Conservation (phyloP, 805 yeast species). For the Kodamaea laetipori region DNA sequence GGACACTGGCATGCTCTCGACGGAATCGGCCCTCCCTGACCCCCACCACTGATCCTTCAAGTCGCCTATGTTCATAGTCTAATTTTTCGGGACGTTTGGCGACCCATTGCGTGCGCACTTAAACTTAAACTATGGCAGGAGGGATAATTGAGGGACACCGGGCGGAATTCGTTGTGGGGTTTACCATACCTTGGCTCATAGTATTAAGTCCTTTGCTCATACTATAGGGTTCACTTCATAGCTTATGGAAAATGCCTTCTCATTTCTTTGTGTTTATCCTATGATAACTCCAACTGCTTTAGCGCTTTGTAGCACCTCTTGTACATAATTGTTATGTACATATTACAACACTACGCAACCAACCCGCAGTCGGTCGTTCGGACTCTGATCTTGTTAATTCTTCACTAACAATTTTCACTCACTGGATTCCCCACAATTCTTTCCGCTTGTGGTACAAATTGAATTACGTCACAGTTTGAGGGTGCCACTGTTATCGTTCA, state of each 20-base stretch:
- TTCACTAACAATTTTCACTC: not conserved
- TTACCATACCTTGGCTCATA: too few species aligned
- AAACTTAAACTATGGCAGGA: not conserved
- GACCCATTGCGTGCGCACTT: slow-evolving; percentile 1
- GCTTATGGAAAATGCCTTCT: too few species aligned
- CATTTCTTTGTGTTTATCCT: too few species aligned
- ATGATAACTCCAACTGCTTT: too few species aligned
- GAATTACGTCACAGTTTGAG: not conserved
- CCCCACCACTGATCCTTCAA: slow-evolving; percentile 1
- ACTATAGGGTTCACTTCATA: too few species aligned
- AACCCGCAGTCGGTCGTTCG: too few species aligned
- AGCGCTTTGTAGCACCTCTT: too few species aligned
- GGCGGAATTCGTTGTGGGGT: not conserved
- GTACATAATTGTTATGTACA: too few species aligned
- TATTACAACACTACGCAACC: too few species aligned
- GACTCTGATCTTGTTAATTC: not conserved
- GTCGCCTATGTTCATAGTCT: not conserved
- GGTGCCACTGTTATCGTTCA: too few species aligned
- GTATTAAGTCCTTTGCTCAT: too few species aligned
- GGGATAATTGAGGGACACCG: slow-evolving; percentile 4
- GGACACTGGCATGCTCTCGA: not conserved
- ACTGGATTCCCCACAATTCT: slow-evolving; percentile 2
- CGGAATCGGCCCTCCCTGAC: slow-evolving; percentile 1
- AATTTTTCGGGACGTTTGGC: slow-evolving; percentile 1
- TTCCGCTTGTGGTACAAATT: slow-evolving; percentile 1